A percentile compares a stretch with the other conserved stretches of the same genome.
Conservation (phyloP, 2,329 filamentous ascomycete species). For the Westerdykella sp. region DNA sequence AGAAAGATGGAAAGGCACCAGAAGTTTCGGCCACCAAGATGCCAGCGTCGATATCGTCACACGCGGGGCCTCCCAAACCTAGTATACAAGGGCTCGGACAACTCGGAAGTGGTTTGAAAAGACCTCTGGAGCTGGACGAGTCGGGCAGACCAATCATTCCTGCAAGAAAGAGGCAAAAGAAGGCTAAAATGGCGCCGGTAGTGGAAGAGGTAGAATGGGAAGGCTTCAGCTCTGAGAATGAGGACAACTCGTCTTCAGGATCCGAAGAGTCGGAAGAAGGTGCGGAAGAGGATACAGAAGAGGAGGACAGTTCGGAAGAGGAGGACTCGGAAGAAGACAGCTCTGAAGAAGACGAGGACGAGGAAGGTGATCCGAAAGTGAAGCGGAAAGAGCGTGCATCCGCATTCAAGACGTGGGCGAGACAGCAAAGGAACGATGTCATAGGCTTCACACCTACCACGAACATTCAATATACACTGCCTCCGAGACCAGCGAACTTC, state of each 20-base stretch:
- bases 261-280: constrained; percentile 21
- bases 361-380: constrained; percentile 31
- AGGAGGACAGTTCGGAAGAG: constrained; percentile 27
- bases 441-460: constrained; percentile 59
- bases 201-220: constrained; percentile 53
- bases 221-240: constrained; percentile 53
- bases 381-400: constrained; percentile 46
- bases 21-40: constrained; percentile 7
- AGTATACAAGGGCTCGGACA: constrained; percentile 9
- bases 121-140: constrained; percentile 73
- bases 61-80: constrained; percentile 5
- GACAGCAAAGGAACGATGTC: constrained; percentile 75
- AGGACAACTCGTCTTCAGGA: constrained; percentile 3
- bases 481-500: constrained; percentile 56
- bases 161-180: constrained; percentile 67
- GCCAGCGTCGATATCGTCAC: constrained; percentile 10
- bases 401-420: constrained; percentile 92
- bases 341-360: constrained; percentile 29
- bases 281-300: constrained; percentile 5
- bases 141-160: constrained; percentile 75
- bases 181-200: constrained; percentile 33
- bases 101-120: constrained; percentile 75
- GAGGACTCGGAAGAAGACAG: constrained; percentile 26
- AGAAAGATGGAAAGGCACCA: background rate
- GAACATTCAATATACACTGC: constrained; percentile 27